Base-by-base conservation (phyloP, 805 yeast genomes). In the Barnettozyma siamensis region DNA sequence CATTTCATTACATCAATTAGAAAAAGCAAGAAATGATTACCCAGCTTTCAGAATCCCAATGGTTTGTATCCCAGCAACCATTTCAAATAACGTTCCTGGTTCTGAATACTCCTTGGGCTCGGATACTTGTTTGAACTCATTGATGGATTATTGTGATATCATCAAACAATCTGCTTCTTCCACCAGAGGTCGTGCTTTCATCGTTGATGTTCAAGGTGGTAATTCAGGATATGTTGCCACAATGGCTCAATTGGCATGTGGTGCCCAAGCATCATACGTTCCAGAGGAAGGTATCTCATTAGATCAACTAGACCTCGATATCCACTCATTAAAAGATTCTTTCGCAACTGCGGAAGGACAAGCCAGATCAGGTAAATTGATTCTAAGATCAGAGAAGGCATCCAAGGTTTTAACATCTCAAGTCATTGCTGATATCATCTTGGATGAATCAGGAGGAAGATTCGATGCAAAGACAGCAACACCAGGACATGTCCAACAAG, bases 201-300 rank as follows among this genome's bases (percentile, higher is more conserved):
- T 93, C 31, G 93, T 93, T 48, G 99, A 93, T 60, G 97, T 89
- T 15, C 99, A 94, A 68, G 99, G 99, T 55, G 99, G 99, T 41
- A 83, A 88, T 61, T 83, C 93, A 12, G 99, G 99, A 38, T 84
- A 73, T 58, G 75, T 84, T 51, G 88, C 93, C 17, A 73, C 86
- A 2, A 73, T 70, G 51, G 76, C 81, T 12, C 83, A 82, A 26
- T 64, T 85, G 45, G 78, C 81, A 34, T 73, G 82, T 26, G 91
- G 91, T 50, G 82, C 89, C 2, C 75, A 76, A 44, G 85, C 83
- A 5, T 75, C 86, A 0, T 84, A 84, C 55, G 82, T 82, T 21
- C 94, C 93, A 27, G 94, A 84, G 57, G 76, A 78, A 51, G 77
- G 79, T 40, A 73, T 83, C 33, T 64, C 73, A 35, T 64, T 85